Evolutionary conservation across 1,284 basidiomycete genomes (phyloP).

Genomic region (Sanghuangporus sanghuang): DNA sequence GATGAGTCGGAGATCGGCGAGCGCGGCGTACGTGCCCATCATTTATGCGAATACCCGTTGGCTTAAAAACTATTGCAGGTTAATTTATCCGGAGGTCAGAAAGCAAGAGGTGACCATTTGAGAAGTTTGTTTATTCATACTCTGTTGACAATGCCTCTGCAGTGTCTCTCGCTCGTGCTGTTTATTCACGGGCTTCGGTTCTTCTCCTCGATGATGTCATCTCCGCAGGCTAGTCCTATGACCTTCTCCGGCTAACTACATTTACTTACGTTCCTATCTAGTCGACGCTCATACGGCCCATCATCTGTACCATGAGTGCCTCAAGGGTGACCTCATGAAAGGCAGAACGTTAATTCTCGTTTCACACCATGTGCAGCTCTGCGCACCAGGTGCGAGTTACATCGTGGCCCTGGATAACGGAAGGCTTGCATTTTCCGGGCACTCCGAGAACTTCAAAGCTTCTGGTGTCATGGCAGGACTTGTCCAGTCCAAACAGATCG

Average conservation of each 20-base stretch:
- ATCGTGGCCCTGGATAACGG: conserved; percentile 86
- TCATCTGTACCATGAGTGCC: conserved; percentile 77
- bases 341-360: conserved; percentile 83
- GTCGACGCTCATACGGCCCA: conserved; percentile 89
- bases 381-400: conserved; percentile 62
- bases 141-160: neutral
- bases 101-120: conserved; percentile 66
- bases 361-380: conserved; percentile 86
- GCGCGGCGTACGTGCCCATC: conserved; percentile 53
- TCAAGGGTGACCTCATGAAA: conserved; percentile 79
- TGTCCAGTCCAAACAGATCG: conserved; percentile 47
- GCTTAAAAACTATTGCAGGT: conserved; percentile 39
- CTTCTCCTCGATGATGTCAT: conserved; percentile 89
- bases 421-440: conserved; percentile 71
- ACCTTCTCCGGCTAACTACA: conserved; percentile 1
- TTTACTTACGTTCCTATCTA: conserved; percentile 20
- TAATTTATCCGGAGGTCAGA: conserved; percentile 92
- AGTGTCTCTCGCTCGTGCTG: conserved; percentile 86
- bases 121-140: neutral
- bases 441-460: conserved; percentile 57
- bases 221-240: conserved; percentile 45
- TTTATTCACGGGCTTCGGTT: conserved; percentile 87
- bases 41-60: neutral
- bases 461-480: conserved; percentile 65
- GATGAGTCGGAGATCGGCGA: conserved; percentile 92